phyloP scores from a whole-genome alignment of 225 moss, liverwort and hornwort species.

The Climacium dendroides region DNA sequence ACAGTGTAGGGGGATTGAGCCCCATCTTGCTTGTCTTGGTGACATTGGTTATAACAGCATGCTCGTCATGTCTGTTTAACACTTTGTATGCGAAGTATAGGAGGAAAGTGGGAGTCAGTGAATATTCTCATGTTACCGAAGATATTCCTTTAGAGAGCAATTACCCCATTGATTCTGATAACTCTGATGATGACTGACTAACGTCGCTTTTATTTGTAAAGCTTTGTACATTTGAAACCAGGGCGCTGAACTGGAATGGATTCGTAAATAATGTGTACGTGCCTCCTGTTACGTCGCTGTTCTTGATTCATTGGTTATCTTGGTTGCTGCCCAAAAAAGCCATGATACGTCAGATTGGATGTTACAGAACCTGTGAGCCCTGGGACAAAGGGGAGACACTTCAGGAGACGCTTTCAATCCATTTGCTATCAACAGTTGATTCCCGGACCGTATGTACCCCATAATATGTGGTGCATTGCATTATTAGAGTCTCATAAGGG shows the following conservation, averaged over 20 bases:
- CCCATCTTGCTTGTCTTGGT: conserved; percentile 23
- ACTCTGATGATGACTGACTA: conserved; percentile 41
- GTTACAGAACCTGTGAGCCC: not conserved
- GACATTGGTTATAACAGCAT: conserved; percentile 24
- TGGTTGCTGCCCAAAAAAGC: not conserved
- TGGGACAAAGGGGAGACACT: not conserved
- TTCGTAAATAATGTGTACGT: not conserved
- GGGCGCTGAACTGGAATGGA: not conserved
- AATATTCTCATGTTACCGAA: conserved; percentile 21
- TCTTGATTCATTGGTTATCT: not conserved
- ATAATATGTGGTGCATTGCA: not conserved
- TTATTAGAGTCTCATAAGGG: not conserved
- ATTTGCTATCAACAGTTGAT: not conserved
- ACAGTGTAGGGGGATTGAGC: not conserved
- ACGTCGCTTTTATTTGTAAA: conserved; percentile 5
- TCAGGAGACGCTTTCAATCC: not conserved
- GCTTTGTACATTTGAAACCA: conserved; percentile 2
- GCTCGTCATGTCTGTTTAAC: conserved; percentile 39
- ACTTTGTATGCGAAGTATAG: conserved; percentile 19
- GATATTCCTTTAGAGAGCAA: conserved; percentile 34
- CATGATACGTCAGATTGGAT: not conserved
- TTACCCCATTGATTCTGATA: conserved; percentile 38
- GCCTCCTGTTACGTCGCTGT: not conserved
- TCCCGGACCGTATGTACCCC: not conserved
- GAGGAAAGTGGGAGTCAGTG: conserved; percentile 21